Evolutionary conservation across 257 asterid species (phyloP), one percentile per base, ranked within the genome.

Genomic region (Gentiana straminea): DNA sequence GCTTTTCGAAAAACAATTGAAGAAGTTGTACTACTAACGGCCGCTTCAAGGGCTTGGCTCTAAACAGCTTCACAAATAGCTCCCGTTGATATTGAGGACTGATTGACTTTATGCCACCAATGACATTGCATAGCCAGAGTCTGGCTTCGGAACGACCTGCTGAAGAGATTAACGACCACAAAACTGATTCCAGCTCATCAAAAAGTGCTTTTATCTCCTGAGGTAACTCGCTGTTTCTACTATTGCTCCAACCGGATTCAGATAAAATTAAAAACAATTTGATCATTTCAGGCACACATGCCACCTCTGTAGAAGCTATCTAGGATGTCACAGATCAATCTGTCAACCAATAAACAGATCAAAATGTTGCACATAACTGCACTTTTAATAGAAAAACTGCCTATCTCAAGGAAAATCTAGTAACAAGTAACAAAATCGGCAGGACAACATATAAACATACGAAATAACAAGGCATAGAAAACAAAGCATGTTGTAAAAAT

Each of bases 141-240:
- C 98, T 89, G 58, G 88, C 81, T 74, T 86, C 98, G 54, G 96
- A 82, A 52, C 80, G 81, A 55, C 94, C 82, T 38, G 65, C 81
- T 3, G 89, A 78, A 57, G 91, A 74, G 65, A 90, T 64, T 62
- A 84, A 62, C 3, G 80, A 76, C 94, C 82, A 83, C 70, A 86
- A 62, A 64, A 70, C 69, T 38, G 65, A 66, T 69, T 90, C 96
- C 47, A 90, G 73, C 52, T 84, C 83, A 51, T 62, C 72, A 39
- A 90, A 75, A 64, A 67, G 86, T 43, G 76, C 73, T 64, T 60
- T 61, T 60, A 74, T 74, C 73, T 47, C 70, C 46, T 61, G 70
- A 60, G 60, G 62, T 46, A 69, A 64, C 54, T 67, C 80, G 61
- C 63, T 59, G 39, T 59, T 66, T 52, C 66, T 75, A 63, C 13